Evolutionary conservation across 768 basidiomycete genomes (phyloP).

Genomic region (Rhodosporidiobolus odoratus): DNA sequence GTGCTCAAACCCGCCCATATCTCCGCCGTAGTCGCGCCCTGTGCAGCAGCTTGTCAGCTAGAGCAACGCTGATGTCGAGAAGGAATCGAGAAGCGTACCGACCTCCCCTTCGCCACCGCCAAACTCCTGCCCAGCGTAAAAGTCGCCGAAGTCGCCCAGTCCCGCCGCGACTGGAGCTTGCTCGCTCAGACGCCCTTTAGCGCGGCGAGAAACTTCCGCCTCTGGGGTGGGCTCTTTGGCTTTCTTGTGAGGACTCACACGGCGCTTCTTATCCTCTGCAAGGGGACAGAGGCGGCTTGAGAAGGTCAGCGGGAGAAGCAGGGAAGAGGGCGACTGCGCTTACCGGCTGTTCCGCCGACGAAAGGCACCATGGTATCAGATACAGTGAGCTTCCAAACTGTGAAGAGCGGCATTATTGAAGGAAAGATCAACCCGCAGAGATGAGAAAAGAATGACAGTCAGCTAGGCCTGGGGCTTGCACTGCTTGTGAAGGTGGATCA

Average conservation of each 20-base stretch:
- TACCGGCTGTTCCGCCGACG: constrained; percentile 18
- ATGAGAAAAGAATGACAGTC: not conserved
- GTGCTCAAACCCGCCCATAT: constrained; percentile 14
- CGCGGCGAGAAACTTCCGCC: not conserved
- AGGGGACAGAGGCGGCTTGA: not conserved
- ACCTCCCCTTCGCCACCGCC: constrained; percentile 10
- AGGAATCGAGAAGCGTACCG: not conserved
- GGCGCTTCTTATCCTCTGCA: constrained; percentile 19
- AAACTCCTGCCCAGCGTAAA: constrained; percentile 9
- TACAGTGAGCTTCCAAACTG: constrained; percentile 26
- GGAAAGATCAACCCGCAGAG: not conserved
- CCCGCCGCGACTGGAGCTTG: not conserved
- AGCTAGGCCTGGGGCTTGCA: not conserved
- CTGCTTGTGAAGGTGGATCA: not conserved
- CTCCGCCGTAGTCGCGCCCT: not conserved
- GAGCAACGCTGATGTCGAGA: not conserved
- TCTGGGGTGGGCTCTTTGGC: not conserved
- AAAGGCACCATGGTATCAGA: constrained; percentile 5
- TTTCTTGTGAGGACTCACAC: not conserved
- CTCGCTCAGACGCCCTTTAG: not conserved
- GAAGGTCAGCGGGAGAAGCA: not conserved
- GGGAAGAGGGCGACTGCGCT: not conserved
- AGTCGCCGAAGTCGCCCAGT: not conserved
- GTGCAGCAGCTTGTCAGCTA: not conserved
- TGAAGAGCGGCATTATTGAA: too few relatives aligned